Percentiles rank a stretch among this genome's conserved stretches.
Evolutionary conservation across 257 asterid species (phyloP).

Genomic region (Lycium barbarum): DNA sequence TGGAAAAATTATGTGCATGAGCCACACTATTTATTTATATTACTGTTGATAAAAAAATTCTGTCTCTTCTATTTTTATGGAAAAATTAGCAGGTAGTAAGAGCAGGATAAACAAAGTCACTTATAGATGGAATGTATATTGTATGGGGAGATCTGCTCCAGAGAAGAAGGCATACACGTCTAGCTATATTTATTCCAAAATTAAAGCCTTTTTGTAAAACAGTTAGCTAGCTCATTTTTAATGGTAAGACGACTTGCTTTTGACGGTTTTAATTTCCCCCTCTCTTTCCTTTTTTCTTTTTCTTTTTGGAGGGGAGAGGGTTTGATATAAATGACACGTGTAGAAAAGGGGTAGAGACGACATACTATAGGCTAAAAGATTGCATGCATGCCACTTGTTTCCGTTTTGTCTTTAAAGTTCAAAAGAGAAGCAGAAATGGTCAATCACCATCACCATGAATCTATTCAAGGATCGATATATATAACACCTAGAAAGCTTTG

Average conservation of each 20-base stretch:
- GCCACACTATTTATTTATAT: no score
- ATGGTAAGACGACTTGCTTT: background rate
- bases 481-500: background rate
- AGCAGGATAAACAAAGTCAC: no score
- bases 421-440: background rate
- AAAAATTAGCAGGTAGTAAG: no score
- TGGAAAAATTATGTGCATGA: no score
- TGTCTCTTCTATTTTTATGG: no score
- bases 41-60: no score
- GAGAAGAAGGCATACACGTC: no score
- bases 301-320: background rate
- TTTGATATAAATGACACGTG: constrained; percentile 50
- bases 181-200: no score
- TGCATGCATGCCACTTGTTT: constrained; percentile 72
- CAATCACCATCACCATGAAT: background rate
- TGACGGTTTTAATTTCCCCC: background rate
- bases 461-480: background rate
- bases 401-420: background rate
- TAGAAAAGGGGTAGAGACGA: constrained; percentile 27
- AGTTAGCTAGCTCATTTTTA: no score
- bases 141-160: no score
- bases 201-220: no score
- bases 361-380: constrained; percentile 43
- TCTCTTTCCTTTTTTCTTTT: background rate
- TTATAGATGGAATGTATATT: no score